Evolutionary conservation across 768 basidiomycete species (phyloP).

Genomic region (Leccinum subtestaceum): DNA sequence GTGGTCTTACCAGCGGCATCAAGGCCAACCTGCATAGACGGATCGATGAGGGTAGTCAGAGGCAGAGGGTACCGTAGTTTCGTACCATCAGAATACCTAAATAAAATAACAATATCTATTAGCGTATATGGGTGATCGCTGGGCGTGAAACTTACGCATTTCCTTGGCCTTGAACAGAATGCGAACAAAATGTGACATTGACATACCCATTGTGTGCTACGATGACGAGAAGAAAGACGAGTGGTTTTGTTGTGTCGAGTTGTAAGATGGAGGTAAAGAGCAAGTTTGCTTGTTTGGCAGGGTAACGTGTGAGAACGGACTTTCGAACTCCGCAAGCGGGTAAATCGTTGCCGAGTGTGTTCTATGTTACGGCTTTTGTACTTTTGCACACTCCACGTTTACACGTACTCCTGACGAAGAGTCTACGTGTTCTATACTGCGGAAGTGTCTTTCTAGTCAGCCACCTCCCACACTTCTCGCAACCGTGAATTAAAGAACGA

Average conservation of each 20-base stretch:
- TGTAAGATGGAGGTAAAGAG: conserved; percentile 29
- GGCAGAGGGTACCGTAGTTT: conserved; percentile 21
- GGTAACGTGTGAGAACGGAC: conserved; percentile 31
- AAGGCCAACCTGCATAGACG: conserved; percentile 77
- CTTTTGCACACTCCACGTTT: not conserved
- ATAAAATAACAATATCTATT: conserved; percentile 27
- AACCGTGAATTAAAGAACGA: not conserved
- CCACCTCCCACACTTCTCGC: not conserved
- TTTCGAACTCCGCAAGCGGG: conserved; percentile 36
- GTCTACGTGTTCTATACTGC: conserved; percentile 19
- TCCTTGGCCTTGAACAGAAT: conserved; percentile 98
- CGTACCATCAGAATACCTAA: conserved; percentile 94
- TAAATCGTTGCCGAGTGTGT: not conserved
- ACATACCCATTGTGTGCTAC: conserved; percentile 67
- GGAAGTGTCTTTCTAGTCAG: not conserved
- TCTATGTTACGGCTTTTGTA: not conserved
- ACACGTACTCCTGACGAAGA: conserved; percentile 12
- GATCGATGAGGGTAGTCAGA: conserved; percentile 10
- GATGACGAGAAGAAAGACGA: conserved; percentile 32
- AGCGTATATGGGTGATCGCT: conserved; percentile 18
- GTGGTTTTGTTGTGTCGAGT: conserved; percentile 23
- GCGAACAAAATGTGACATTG: conserved; percentile 70
- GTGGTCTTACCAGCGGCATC: conserved; percentile 99
- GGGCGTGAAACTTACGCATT: conserved; percentile 76
- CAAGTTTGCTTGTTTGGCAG: conserved; percentile 33